phyloP scores from a whole-genome alignment of 2,329 filamentous ascomycete genomes.

The Trichoderma afroharzianum region DNA sequence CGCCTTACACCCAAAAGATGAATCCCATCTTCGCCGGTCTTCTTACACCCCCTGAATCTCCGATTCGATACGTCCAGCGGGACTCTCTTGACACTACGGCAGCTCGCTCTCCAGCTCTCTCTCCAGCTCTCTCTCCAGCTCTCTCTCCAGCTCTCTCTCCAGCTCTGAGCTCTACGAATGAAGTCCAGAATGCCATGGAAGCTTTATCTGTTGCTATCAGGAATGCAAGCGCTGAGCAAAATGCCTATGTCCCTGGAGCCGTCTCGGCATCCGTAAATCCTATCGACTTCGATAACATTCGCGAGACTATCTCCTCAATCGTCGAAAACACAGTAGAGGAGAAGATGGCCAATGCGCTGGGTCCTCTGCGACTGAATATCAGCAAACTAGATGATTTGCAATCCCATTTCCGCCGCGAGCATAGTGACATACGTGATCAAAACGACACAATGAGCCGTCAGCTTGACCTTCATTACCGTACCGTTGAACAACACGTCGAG shows the following conservation, averaged over 20 bases:
- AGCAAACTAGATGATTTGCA: constrained; percentile 18
- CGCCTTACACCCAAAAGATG: constrained; percentile 1
- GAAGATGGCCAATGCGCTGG: constrained; percentile 31
- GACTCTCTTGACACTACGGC: not conserved
- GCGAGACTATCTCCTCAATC: constrained; percentile 28
- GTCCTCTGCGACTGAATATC: constrained; percentile 29
- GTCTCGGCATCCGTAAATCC: not conserved
- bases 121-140: not conserved
- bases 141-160: not conserved
- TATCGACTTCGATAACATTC: constrained; percentile 13
- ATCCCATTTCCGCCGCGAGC: constrained; percentile 19
- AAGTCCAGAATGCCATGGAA: not conserved
- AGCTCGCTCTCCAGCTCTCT: not conserved
- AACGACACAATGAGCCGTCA: constrained; percentile 26
- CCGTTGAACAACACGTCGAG: constrained; percentile 22
- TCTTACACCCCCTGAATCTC: constrained; percentile 24
- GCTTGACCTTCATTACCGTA: constrained; percentile 25
- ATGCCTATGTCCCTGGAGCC: not conserved
- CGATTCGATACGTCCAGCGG: not conserved
- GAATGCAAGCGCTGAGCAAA: too few relatives aligned
- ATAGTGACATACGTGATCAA: constrained; percentile 24
- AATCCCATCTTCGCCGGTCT: constrained; percentile 13
- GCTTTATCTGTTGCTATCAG: not conserved
- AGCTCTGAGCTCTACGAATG: not conserved
- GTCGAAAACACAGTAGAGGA: constrained; percentile 32